Evolutionary conservation across 1,284 basidiomycete species (phyloP).

Genomic region (Ustilago cynodontis): DNA sequence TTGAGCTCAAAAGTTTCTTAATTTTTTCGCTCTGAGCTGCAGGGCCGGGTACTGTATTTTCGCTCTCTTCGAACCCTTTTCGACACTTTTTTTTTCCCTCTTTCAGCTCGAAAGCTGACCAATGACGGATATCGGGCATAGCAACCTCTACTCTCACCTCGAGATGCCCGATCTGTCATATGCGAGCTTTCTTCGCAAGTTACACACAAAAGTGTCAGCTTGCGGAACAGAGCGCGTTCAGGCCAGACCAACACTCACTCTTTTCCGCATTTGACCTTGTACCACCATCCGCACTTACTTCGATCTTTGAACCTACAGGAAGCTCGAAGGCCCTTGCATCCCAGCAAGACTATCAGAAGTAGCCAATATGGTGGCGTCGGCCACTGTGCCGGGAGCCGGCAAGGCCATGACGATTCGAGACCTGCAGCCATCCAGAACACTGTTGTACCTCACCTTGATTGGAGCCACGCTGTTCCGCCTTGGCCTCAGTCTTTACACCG

Average conservation of each 20-base stretch:
- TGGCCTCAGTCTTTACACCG: constrained; percentile 65
- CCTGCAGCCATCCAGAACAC: constrained; percentile 24
- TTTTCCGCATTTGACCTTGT: background rate
- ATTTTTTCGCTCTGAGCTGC: constrained; percentile 14
- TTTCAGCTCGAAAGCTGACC: constrained; percentile 2
- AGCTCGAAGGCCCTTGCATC: background rate
- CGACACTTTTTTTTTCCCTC: constrained; percentile 1
- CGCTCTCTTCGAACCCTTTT: constrained; percentile 4
- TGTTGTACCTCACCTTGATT: constrained; percentile 22
- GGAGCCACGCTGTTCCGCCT: constrained; percentile 62
- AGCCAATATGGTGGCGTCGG: constrained; percentile 12
- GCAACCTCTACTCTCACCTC: constrained; percentile 11
- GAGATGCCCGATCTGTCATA: constrained; percentile 5
- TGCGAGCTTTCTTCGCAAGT: constrained; percentile 20
- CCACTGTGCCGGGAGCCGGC: constrained; percentile 14
- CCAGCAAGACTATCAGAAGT: background rate
- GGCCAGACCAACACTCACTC: constrained; percentile 26
- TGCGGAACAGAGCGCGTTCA: constrained; percentile 9
- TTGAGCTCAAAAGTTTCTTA: constrained; percentile 25
- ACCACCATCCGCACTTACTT: background rate
- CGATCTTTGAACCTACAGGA: background rate
- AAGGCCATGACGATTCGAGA: constrained; percentile 22
- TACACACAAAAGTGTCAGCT: too few relatives aligned
- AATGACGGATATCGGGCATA: constrained; percentile 14
- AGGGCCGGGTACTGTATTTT: constrained; percentile 23